These are phyloP conservation scores for Ogataea naganishii DNA, from an alignment of 805 yeast genomes.

Conservation along the genomic window DNA sequence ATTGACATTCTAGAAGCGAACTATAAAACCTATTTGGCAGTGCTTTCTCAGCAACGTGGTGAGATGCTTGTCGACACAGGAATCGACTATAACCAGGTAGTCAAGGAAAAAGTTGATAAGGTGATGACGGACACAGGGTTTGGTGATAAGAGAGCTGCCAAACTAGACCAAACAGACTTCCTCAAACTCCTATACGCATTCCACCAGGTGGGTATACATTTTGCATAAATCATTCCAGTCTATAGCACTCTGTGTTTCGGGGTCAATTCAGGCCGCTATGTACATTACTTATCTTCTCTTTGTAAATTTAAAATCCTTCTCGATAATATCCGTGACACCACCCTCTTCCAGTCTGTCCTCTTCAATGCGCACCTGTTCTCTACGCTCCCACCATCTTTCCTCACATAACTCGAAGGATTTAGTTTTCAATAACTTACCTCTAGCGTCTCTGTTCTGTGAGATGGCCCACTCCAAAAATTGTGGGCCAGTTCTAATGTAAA, in stretches of 20 bases:
- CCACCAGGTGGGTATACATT: conserved; percentile 95
- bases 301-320: conserved; percentile 47
- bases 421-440: conserved; percentile 85
- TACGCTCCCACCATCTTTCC: conserved; percentile 97
- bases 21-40: conserved; percentile 67
- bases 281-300: conserved; percentile 41
- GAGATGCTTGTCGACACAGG: conserved; percentile 35
- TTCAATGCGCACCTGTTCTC: conserved; percentile 80
- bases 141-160: conserved; percentile 83
- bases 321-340: conserved; percentile 83
- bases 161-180: conserved; percentile 93
- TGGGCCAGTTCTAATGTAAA: conserved; percentile 81
- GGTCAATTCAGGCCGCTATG: no score
- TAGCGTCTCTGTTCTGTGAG: conserved; percentile 71
- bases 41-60: conserved; percentile 35
- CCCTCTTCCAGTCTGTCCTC: conserved; percentile 92
- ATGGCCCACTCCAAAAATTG: conserved; percentile 90
- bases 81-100: conserved; percentile 34
- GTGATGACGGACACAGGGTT: conserved; percentile 77
- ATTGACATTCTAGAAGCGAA: conserved; percentile 78
- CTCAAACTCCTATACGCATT: conserved; percentile 79
- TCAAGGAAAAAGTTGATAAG: conserved; percentile 60
- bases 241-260: no score
- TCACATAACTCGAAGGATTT: conserved; percentile 87
- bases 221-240: conserved; percentile 45